These are phyloP conservation scores for Quillaja saponaria DNA, from an alignment of 306 rosid genomes.

Conservation along the genomic window DNA sequence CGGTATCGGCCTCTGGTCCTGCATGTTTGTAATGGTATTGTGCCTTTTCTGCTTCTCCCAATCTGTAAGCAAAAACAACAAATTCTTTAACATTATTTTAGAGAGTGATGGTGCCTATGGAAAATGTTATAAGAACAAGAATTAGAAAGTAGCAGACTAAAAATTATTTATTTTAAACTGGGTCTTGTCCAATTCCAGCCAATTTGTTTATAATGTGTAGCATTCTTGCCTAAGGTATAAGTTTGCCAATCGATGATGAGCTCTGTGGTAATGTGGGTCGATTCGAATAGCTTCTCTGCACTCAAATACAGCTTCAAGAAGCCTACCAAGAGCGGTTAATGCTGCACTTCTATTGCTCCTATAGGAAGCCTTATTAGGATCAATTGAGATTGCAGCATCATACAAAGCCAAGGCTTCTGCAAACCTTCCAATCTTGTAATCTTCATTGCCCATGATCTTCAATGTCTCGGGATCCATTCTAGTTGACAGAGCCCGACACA, in stretches of 20 bases:
- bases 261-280: slow-evolving; percentile 81
- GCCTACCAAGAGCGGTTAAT: slow-evolving; percentile 71
- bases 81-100: neutral
- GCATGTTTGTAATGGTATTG: slow-evolving; percentile 71
- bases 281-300: slow-evolving; percentile 86
- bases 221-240: slow-evolving; percentile 64
- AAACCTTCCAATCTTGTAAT: slow-evolving; percentile 79
- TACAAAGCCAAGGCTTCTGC: slow-evolving; percentile 84
- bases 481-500: slow-evolving; percentile 78
- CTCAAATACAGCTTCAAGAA: slow-evolving; percentile 84
- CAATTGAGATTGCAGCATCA: slow-evolving; percentile 83
- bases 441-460: slow-evolving; percentile 91
- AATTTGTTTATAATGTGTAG: neutral
- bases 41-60: slow-evolving; percentile 82
- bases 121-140: neutral
- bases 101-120: neutral
- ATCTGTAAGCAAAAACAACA: slow-evolving; percentile 34
- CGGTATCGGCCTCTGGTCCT: slow-evolving; percentile 81
- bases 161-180: neutral
- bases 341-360: slow-evolving; percentile 91
- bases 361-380: slow-evolving; percentile 78
- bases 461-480: slow-evolving; percentile 86
- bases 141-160: neutral
- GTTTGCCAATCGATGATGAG: slow-evolving; percentile 81
- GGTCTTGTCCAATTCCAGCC: neutral